Evolutionary conservation across 345 rosid genomes (phyloP).

Genomic region (thale cress (Arabidopsis thaliana)): TAIR10.1 NC_003070.9:27025001-27025500

Average conservation of each 20-base stretch:
- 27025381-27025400: constrained; percentile 66
- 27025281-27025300: constrained; percentile 84
- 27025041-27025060: constrained; percentile 42
- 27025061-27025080: constrained; percentile 35
- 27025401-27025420: constrained; percentile 68
- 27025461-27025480: constrained; percentile 87
- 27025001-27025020: constrained; percentile 34
- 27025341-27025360: constrained; percentile 82
- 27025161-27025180: constrained; percentile 47
- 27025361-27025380: constrained; percentile 82
- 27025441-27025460: constrained; percentile 76
- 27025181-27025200: constrained; percentile 50
- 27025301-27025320: constrained; percentile 65
- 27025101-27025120: constrained; percentile 55
- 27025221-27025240: constrained; percentile 63
- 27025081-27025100: constrained; percentile 48
- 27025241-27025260: constrained; percentile 64
- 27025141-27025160: constrained; percentile 49
- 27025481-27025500: constrained; percentile 61
- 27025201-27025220: constrained; percentile 75
- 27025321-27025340: constrained; percentile 78
- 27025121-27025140: constrained; percentile 45
- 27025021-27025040: constrained; percentile 20
- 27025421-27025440: constrained; percentile 76
- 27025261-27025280: constrained; percentile 72